Percentiles rank a stretch among this genome's conserved stretches.
Evolutionary conservation across 495 filamentous ascomycete genomes (phyloP).

Genomic region (Neohortaea acidophila): DNA sequence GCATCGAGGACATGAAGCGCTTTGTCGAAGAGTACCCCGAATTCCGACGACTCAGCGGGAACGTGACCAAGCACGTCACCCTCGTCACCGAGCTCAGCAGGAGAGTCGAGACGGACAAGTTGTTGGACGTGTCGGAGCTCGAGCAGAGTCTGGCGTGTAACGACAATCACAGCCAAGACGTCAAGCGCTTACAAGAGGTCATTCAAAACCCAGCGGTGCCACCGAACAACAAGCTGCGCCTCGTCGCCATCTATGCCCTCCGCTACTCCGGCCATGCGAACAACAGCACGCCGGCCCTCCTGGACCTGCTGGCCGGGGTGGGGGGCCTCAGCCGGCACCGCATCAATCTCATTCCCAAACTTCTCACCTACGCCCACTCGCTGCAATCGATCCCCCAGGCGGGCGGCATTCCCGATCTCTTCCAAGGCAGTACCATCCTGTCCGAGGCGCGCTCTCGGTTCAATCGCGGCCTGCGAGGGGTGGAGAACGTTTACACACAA

Average conservation of each 20-base stretch:
- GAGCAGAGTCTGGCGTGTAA: conserved; percentile 95
- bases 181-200: conserved; percentile 77
- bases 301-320: conserved; percentile 69
- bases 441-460: conserved; percentile 76
- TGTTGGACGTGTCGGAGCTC: conserved; percentile 87
- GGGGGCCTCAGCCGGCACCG: conserved; percentile 56
- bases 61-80: conserved; percentile 96
- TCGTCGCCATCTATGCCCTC: conserved; percentile 83
- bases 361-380: conserved; percentile 70
- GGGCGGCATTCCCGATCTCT: conserved; percentile 65
- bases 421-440: conserved; percentile 77
- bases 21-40: conserved; percentile 98
- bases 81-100: conserved; percentile 85
- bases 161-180: conserved; percentile 76
- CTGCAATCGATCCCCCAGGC: conserved; percentile 44
- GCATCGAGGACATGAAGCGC: conserved; percentile 94
- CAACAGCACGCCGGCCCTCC: conserved; percentile 61
- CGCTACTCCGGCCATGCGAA: conserved; percentile 77
- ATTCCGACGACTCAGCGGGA: conserved; percentile 89
- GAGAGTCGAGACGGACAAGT: conserved; percentile 63
- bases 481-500: conserved; percentile 97
- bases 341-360: conserved; percentile 57
- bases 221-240: conserved; percentile 61
- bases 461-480: conserved; percentile 77
- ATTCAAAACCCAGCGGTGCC: conserved; percentile 63